phyloP scores from a whole-genome alignment of 768 basidiomycete species.

The Xerocomellus intermedius region DNA sequence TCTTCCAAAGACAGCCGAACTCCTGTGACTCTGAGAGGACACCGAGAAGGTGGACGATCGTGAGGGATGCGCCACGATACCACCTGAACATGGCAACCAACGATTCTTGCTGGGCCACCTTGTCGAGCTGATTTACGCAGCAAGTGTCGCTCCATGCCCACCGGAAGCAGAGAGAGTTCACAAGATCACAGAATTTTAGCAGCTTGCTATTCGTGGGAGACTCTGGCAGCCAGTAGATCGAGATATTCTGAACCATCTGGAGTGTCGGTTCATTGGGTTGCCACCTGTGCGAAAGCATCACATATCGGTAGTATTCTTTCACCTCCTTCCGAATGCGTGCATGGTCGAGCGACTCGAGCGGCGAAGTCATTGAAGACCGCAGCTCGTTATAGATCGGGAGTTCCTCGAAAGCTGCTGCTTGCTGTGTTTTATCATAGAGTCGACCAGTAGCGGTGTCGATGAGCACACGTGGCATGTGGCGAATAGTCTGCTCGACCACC shows the following conservation, averaged over 20 bases:
- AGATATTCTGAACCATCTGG: background rate
- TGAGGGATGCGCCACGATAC: conserved; percentile 7
- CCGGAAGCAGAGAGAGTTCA: background rate
- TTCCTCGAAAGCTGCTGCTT: conserved; percentile 2
- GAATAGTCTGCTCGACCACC: background rate
- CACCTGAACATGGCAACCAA: conserved; percentile 14
- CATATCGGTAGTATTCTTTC: background rate
- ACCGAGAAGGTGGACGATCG: conserved; percentile 1
- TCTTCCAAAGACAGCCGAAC: background rate
- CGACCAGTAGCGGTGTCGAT: conserved; percentile 5
- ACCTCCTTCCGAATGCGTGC: background rate
- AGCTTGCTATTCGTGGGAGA: conserved; percentile 1
- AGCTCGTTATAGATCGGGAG: conserved; percentile 3
- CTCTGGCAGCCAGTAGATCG: background rate
- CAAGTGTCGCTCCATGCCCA: conserved; percentile 16
- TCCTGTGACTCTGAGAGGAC: background rate
- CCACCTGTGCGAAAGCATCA: conserved; percentile 7
- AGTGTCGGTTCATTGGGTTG: background rate
- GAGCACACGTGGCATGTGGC: background rate
- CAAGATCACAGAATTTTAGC: background rate
- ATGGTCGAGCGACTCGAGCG: background rate
- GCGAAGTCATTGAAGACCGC: background rate
- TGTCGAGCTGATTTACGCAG: background rate
- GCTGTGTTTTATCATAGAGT: background rate
- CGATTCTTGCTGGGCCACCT: background rate